A percentile compares a stretch with the other conserved stretches of the same genome.
These are phyloP conservation scores for Boletus hoseneyae DNA, from an alignment of 1,284 basidiomycete genomes.

Conservation along the genomic window DNA sequence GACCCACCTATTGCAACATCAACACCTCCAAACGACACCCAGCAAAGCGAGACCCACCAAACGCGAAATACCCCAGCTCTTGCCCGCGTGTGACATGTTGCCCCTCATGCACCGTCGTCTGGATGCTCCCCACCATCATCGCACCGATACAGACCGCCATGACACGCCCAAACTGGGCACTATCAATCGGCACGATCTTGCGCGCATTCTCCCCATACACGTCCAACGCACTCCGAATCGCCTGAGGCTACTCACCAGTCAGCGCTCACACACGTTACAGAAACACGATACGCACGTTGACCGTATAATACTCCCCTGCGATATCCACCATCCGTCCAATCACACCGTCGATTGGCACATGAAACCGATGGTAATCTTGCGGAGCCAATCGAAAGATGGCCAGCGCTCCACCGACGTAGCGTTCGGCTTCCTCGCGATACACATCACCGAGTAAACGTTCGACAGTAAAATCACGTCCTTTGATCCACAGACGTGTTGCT, in stretches of 20 bases:
- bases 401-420: slow-evolving; percentile 74
- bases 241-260: slow-evolving; percentile 68
- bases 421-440: slow-evolving; percentile 65
- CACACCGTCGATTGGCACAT: slow-evolving; percentile 84
- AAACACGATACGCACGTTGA: slow-evolving; percentile 59
- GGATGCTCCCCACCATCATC: slow-evolving; percentile 93
- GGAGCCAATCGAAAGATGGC: slow-evolving; percentile 93
- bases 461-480: slow-evolving; percentile 91
- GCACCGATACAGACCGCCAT: slow-evolving; percentile 89
- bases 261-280: slow-evolving; percentile 4
- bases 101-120: slow-evolving; percentile 83
- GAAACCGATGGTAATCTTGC: slow-evolving; percentile 97
- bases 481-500: slow-evolving; percentile 94
- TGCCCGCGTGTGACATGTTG: slow-evolving; percentile 77
- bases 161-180: slow-evolving; percentile 81
- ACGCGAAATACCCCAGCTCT: slow-evolving; percentile 93
- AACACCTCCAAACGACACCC: not conserved
- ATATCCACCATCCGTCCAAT: slow-evolving; percentile 82
- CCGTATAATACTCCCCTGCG: slow-evolving; percentile 88
- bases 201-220: slow-evolving; percentile 94
- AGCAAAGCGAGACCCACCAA: slow-evolving; percentile 57
- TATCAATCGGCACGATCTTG: slow-evolving; percentile 87
- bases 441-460: slow-evolving; percentile 75
- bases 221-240: slow-evolving; percentile 78
- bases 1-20: slow-evolving; percentile 62